Evolutionary conservation across 2,329 filamentous ascomycete genomes (phyloP).

Genomic region (Aspergillus sclerotialis): DNA sequence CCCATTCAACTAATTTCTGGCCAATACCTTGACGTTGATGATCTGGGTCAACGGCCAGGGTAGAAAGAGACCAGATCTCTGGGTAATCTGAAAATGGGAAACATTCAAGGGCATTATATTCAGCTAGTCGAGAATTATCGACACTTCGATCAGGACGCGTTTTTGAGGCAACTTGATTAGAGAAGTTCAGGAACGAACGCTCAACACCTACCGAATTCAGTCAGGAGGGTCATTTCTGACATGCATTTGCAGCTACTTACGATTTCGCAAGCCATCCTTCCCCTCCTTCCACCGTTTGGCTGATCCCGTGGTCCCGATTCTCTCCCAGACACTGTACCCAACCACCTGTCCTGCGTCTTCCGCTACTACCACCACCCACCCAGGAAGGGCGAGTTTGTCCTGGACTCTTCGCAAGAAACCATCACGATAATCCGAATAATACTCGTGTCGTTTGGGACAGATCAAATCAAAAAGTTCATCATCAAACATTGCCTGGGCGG

Average conservation of each 20-base stretch:
- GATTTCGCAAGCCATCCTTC: conserved; percentile 3
- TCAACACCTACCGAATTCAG: conserved; percentile 3
- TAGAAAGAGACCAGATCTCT: conserved; percentile 8
- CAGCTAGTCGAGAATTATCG: conserved; percentile 4
- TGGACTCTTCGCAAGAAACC: conserved; percentile 8
- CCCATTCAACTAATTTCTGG: conserved; percentile 10
- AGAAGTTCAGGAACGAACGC: conserved; percentile 1
- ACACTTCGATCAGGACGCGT: conserved; percentile 8
- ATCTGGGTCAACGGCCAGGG: conserved; percentile 9
- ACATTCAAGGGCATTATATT: conserved; percentile 3
- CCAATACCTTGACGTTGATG: conserved; percentile 11
- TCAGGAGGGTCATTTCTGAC: not conserved
- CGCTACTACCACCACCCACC: conserved; percentile 7
- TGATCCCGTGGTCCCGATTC: conserved; percentile 1
- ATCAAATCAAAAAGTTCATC: conserved; percentile 9
- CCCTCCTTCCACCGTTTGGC: conserved; percentile 1
- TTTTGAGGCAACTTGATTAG: conserved; percentile 1
- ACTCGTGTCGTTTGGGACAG: conserved; percentile 6
- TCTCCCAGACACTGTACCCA: conserved; percentile 8
- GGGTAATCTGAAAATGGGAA: conserved; percentile 4
- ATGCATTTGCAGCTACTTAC: not conserved
- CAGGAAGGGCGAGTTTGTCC: conserved; percentile 2
- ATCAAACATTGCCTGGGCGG: conserved; percentile 9
- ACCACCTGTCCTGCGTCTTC: conserved; percentile 6
- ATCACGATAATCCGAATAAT: conserved; percentile 6